Conservation (phyloP, 2,329 filamentous ascomycete genomes). For the Ceratocystis smalleyi region DNA sequence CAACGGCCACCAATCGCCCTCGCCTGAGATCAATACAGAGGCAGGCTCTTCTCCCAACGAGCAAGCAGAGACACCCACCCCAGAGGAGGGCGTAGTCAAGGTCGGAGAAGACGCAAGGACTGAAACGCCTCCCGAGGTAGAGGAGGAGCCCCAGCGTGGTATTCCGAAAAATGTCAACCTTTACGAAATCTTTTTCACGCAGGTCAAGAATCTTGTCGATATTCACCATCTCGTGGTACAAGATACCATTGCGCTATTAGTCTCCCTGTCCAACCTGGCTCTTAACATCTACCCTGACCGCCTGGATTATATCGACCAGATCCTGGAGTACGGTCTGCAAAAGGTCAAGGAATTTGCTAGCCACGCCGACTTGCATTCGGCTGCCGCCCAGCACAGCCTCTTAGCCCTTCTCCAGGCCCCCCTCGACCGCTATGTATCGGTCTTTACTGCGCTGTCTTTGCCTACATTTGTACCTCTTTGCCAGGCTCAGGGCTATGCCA, state of each 20-base stretch:
- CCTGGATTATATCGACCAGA: constrained; percentile 88
- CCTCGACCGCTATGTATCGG: constrained; percentile 73
- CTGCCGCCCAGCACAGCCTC: constrained; percentile 73
- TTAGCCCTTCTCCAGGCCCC: constrained; percentile 82
- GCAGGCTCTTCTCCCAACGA: constrained; percentile 18
- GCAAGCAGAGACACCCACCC: constrained; percentile 28
- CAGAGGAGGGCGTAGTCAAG: constrained; percentile 32
- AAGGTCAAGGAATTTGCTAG: constrained; percentile 84
- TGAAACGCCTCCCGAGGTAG: background rate
- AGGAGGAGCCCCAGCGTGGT: constrained; percentile 22
- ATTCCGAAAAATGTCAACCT: constrained; percentile 70
- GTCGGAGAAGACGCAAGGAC: constrained; percentile 20
- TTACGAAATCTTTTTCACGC: constrained; percentile 94
- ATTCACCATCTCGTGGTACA: constrained; percentile 82
- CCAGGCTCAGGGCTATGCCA: constrained; percentile 84
- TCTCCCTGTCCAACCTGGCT: constrained; percentile 85
- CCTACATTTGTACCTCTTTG: constrained; percentile 84
- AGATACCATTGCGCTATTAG: constrained; percentile 82
- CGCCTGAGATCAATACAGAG: constrained; percentile 21
- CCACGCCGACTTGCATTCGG: constrained; percentile 86
- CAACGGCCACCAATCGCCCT: constrained; percentile 18
- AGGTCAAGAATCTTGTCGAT: constrained; percentile 85
- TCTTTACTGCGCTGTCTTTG: constrained; percentile 89
- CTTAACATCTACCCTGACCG: constrained; percentile 89
- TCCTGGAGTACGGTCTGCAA: constrained; percentile 70